Evolutionary conservation across 805 yeast species (phyloP).

Genomic region (Candida broadrunensis): DNA sequence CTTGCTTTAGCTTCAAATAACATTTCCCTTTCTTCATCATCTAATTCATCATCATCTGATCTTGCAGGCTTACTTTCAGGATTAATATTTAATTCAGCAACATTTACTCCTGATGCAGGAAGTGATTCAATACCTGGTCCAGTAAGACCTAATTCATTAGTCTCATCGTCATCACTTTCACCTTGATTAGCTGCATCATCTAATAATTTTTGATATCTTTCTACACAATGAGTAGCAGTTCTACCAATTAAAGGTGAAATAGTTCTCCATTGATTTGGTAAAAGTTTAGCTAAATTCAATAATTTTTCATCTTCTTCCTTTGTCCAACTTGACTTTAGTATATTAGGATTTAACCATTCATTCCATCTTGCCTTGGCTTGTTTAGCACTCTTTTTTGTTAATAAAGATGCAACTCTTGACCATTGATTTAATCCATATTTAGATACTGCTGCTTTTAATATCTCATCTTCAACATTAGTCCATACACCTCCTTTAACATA

Average conservation of each 20-base stretch:
- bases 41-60: slow-evolving; percentile 77
- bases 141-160: slow-evolving; percentile 33
- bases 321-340: slow-evolving; percentile 66
- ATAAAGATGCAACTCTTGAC: slow-evolving; percentile 85
- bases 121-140: slow-evolving; percentile 55
- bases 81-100: slow-evolving; percentile 62
- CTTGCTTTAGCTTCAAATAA: slow-evolving; percentile 92
- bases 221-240: slow-evolving; percentile 84
- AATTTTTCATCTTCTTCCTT: slow-evolving; percentile 73
- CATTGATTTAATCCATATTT: slow-evolving; percentile 94
- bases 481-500: slow-evolving; percentile 88
- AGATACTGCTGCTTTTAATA: slow-evolving; percentile 84
- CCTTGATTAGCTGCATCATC: slow-evolving; percentile 46
- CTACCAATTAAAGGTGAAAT: slow-evolving; percentile 80
- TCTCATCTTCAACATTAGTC: slow-evolving; percentile 84
- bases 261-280: slow-evolving; percentile 95
- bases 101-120: slow-evolving; percentile 37
- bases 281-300: slow-evolving; percentile 57
- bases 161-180: slow-evolving; percentile 12
- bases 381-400: slow-evolving; percentile 81
- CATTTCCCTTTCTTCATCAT: slow-evolving; percentile 90
- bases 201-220: slow-evolving; percentile 72
- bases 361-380: slow-evolving; percentile 94
- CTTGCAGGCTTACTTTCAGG: slow-evolving; percentile 79
- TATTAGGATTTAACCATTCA: slow-evolving; percentile 78